Evolutionary conservation across 805 yeast species (phyloP), one percentile per base, ranked within the genome.

Genomic region (Hanseniaspora meyeri): DNA sequence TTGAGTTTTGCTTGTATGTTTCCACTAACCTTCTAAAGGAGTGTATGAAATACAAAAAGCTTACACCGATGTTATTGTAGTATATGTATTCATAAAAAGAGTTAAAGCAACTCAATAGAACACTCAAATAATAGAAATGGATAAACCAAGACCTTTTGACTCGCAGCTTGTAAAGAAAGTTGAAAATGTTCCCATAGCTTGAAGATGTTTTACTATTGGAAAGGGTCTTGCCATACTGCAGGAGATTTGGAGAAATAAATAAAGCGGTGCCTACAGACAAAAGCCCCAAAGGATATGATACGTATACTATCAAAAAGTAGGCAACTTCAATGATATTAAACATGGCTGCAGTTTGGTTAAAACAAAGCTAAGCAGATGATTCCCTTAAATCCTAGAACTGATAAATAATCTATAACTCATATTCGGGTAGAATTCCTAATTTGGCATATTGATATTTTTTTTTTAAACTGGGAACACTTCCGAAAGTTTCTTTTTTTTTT

Each of bases 151-250:
- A 37, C 36, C 49, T 56, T 9, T 45, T 39, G 2, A 56, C 58
- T 29, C 50, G 42, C 1, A 56, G n/a, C 3, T 40, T 34, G 19
- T 39, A 51, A 7, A 56, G 11, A 9, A n/a, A 19, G 24, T 27
- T 31, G 14, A 46, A 38, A 19, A 37, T 32, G 24, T n/a, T 43
- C 17, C 10, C 16, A 4, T 43, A 14, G 12, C 27, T 24, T 27
- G 43, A 34, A 36, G 27, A 12, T 24, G 17, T 14, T 17, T 19
- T 51, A 9, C 27, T 12, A 16, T 34, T 36, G 2, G 11, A 14
- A 16, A 56, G 42, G 3, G 58, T 56, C 24, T 56, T 56, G 2
- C 58, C 58, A 50, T 56, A 56, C 24, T 50, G 20, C 12, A 43
- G 40, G 24, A 55, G 36, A 16, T 36, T 16, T 10, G 58, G 58